Evolutionary conservation across 139 green algal genomes (phyloP).

Genomic region (Closterium sp.): DNA sequence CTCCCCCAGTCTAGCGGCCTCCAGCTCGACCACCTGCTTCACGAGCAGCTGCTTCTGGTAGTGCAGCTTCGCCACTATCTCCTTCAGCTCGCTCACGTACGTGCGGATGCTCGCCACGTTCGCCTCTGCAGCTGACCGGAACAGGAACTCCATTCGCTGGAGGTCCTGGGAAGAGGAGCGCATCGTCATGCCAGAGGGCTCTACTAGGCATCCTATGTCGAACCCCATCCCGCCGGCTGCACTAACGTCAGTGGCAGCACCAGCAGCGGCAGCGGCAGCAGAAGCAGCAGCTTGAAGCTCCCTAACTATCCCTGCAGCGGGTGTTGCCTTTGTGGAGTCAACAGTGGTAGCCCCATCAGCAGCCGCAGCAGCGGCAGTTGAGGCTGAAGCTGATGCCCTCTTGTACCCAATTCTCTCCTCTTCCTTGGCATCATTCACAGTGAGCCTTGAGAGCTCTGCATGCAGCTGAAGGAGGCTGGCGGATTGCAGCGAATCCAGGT

Average conservation of each 20-base stretch:
- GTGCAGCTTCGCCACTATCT: constrained; percentile 47
- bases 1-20: not conserved
- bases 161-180: constrained; percentile 4
- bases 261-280: too few relatives aligned
- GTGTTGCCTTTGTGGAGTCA: too few relatives aligned
- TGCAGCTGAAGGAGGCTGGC: not conserved
- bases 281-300: not conserved
- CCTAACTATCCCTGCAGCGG: not conserved
- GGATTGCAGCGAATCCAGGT: too few relatives aligned
- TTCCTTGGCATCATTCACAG: not conserved
- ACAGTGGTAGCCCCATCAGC: too few relatives aligned
- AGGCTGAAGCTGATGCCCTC: not conserved
- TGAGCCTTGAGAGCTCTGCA: not conserved
- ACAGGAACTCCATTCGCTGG: constrained; percentile 39
- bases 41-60: constrained; percentile 54
- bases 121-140: constrained; percentile 43
- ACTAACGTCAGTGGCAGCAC: too few relatives aligned
- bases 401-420: not conserved
- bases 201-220: not conserved
- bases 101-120: constrained; percentile 46
- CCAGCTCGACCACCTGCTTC: constrained; percentile 26
- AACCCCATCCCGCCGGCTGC: not conserved
- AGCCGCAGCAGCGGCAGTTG: not conserved
- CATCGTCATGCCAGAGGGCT: not conserved
- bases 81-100: constrained; percentile 51